Base-by-base conservation (phyloP, 805 yeast genomes). In the Kregervanrija delftensis region DNA sequence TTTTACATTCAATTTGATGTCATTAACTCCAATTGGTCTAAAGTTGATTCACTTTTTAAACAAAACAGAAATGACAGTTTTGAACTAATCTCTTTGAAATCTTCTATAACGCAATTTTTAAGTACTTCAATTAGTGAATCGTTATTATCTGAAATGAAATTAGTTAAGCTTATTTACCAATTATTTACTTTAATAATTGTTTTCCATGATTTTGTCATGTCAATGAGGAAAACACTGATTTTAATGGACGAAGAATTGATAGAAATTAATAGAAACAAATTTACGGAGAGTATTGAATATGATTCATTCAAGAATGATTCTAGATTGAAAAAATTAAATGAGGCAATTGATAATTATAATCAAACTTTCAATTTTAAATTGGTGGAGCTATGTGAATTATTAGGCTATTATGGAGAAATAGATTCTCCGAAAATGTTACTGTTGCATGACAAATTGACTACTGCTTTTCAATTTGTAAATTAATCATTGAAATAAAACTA, bases 101-200 rank as follows among this genome's bases (percentile, higher is more conserved):
- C 57, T n/a, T 63, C 63, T 30, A 69, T 84, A 44, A 77, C 80
- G 37, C 67, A 72, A 8, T 81, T 75, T 53, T 65, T 86, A 48
- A 84, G 81, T 57, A 75, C 81, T 2, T 70, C 81, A 15, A 60
- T 87, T 50, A 73, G 78, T 49, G 85, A 82, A 51, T 77, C 88
- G 10, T 70, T 86, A 58, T 67, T 86, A 43, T 81, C 90, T 2
- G 77, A 79, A 45, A 71, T 76, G 14, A 70, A 68, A 39, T 60
- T 83, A 42, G 66, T 83, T 37, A 68, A 70, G 39, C 62, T 71
- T 12, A 54, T 77, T 38, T 69, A 73, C 49, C 63, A 61, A 41
- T 54, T 80, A 45, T 63, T 79, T 46, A 69, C 72, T 36, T 63
- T 76, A 40, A 66, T 78, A 30, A 61, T 74, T 13, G 70, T 68